Evolutionary conservation across 106 monocot genomes (phyloP).

Genomic region (Apostasia shenzhenica): DNA sequence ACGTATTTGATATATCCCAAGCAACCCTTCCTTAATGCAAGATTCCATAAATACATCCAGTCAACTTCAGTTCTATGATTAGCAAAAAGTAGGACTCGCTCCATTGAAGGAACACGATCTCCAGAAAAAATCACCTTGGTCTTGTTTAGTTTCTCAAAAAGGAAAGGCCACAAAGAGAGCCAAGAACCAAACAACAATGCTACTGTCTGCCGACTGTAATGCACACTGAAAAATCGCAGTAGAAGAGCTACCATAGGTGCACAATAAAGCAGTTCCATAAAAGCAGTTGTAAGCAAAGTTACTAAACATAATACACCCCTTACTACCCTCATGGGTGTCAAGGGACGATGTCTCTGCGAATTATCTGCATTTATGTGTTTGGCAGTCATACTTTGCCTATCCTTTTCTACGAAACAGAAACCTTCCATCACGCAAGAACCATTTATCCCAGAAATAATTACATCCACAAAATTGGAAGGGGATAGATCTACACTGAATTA

Average conservation of each 20-base stretch:
- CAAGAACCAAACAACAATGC: slow-evolving; percentile 70
- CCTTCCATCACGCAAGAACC: background rate
- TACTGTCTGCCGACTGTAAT: slow-evolving; percentile 57
- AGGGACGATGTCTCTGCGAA: slow-evolving; percentile 38
- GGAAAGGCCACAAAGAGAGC: slow-evolving; percentile 85
- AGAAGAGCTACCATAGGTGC: slow-evolving; percentile 50
- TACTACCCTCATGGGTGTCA: slow-evolving; percentile 52
- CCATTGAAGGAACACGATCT: slow-evolving; percentile 45
- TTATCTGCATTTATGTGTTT: slow-evolving; percentile 5
- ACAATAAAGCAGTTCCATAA: slow-evolving; percentile 63
- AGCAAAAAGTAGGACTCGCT: slow-evolving; percentile 60
- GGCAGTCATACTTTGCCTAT: background rate
- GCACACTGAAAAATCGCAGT: slow-evolving; percentile 65
- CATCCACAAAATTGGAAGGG: background rate
- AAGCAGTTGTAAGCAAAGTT: slow-evolving; percentile 64
- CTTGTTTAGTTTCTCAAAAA: slow-evolving; percentile 92
- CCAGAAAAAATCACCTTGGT: slow-evolving; percentile 89
- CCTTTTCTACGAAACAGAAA: background rate
- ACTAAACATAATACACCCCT: slow-evolving; percentile 63
- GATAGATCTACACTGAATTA: background rate
- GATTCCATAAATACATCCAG: slow-evolving; percentile 99
- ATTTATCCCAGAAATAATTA: background rate
- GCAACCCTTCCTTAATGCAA: slow-evolving; percentile 76
- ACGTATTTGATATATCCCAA: slow-evolving; percentile 84
- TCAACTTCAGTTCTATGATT: slow-evolving; percentile 99